phyloP scores from a whole-genome alignment of 345 rosid genomes.

The Gossypium turneri region DNA sequence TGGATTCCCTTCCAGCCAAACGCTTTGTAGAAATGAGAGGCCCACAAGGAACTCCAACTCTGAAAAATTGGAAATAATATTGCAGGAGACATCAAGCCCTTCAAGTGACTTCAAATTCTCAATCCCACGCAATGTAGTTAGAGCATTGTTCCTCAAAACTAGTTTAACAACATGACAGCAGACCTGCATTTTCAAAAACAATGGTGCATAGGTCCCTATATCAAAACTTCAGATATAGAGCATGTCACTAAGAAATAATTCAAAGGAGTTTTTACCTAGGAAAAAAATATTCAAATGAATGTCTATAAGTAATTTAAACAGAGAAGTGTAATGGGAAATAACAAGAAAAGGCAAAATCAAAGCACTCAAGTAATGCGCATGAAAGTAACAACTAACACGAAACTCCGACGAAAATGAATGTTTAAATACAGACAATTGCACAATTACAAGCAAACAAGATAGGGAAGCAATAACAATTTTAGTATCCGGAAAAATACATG shows the following conservation, averaged over 20 bases:
- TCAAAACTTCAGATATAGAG: background rate
- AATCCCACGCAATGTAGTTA: conserved; percentile 82
- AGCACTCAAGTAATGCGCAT: too few species aligned
- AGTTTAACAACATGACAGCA: conserved; percentile 71
- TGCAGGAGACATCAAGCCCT: conserved; percentile 94
- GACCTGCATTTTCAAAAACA: conserved; percentile 71
- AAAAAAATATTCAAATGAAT: too few species aligned
- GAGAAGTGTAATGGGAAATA: too few species aligned
- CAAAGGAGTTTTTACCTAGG: background rate
- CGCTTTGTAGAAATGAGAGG: conserved; percentile 55
- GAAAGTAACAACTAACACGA: too few species aligned
- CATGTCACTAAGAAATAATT: background rate
- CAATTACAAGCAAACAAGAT: too few species aligned
- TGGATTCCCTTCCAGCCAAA: conserved; percentile 99
- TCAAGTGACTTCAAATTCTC: conserved; percentile 96
- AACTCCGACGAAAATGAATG: too few species aligned
- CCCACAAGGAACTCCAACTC: conserved; percentile 75
- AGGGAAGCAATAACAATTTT: too few species aligned
- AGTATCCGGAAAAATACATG: too few species aligned
- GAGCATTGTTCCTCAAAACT: conserved; percentile 93
- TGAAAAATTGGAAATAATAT: conserved; percentile 77
- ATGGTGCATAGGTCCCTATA: conserved; percentile 32
- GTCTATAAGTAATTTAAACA: too few species aligned
- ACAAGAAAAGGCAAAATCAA: too few species aligned
- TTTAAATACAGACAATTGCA: too few species aligned